Base-by-base conservation (phyloP, 2,329 filamentous ascomycete genomes). In the Teratosphaeria viscida region DNA sequence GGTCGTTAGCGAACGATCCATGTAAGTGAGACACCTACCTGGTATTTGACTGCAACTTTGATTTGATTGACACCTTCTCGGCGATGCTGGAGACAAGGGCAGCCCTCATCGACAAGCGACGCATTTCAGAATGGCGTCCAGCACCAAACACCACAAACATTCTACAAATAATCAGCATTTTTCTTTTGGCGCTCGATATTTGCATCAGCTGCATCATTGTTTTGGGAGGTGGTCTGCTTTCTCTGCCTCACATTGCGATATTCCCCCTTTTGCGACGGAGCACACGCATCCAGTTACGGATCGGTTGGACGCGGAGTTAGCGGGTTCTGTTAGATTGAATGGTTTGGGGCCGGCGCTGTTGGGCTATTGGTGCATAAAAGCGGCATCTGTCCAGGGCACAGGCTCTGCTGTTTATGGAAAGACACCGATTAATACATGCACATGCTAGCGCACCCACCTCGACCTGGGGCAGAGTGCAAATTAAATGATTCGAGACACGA, bases 261-360 rank as follows among this genome's bases (percentile, higher is more conserved):
- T 54, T 54, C 53, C 53, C 53, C 53, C 19, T 54, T 54, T 32
- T 54, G 53, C 53, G 53, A 32, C 34, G 53, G 53, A 54, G 27
- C 53, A 32, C 27, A 32, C 53, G 53, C 27, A 37, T 37, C 27
- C 12, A 54, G 27, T 32, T 19, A 54, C 34, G 27, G 53, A n/a
- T 16, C 14, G 53, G 53, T 11, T 8, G 29, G 29, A 26, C 14
- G 27, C 16, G 53, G 53, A 23, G 53, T 32, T 32, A 8, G 53
- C 19, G 52, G 6, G 5, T 10, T 29, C 5, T 32, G n/a, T 32
- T 34, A n/a, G 1, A 37, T 10, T 23, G 23, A 8, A 29, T 54
- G 16, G 10, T n/a, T 37, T 5, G 3, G 19, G 7, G 14, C 11
- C 27, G 14, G 27, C 16, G 16, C 27, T 54, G 14, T 54, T 37